Evolutionary conservation across 805 yeast genomes (phyloP).

Genomic region (Yarrowia yakushimensis): DNA sequence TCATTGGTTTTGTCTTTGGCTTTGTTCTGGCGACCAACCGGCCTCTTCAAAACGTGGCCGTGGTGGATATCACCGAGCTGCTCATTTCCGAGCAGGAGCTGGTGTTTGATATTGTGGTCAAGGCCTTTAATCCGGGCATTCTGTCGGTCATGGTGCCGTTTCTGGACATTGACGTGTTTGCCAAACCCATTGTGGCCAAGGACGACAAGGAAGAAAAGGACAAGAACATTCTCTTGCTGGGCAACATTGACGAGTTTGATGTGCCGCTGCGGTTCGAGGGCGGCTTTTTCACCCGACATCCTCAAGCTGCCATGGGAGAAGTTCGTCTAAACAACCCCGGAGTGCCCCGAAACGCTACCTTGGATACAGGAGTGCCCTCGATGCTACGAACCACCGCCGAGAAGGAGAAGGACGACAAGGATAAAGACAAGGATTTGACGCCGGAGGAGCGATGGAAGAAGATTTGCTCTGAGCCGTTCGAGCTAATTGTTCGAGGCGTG

Average conservation of each 20-base stretch:
- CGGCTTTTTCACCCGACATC: constrained; percentile 64
- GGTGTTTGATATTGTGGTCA: constrained; percentile 70
- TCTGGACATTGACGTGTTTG: constrained; percentile 81
- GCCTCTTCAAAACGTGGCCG: constrained; percentile 65
- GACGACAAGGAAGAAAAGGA: constrained; percentile 30
- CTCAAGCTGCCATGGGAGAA: constrained; percentile 59
- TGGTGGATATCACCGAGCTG: constrained; percentile 62
- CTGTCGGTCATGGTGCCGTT: constrained; percentile 59
- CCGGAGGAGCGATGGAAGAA: constrained; percentile 23
- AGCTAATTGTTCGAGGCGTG: constrained; percentile 76
- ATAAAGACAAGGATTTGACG: not conserved
- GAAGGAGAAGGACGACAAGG: not conserved
- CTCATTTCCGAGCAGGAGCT: constrained; percentile 81
- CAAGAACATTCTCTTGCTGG: constrained; percentile 62
- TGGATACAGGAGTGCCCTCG: not conserved
- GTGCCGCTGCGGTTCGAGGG: constrained; percentile 73
- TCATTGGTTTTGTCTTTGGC: constrained; percentile 74
- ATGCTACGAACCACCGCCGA: constrained; percentile 1
- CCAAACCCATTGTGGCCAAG: constrained; percentile 33
- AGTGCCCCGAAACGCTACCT: not conserved
- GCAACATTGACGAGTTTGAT: constrained; percentile 63
- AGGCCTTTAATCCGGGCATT: constrained; percentile 86
- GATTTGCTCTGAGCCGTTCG: constrained; percentile 54
- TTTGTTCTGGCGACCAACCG: constrained; percentile 82
- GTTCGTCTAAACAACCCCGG: constrained; percentile 76